Evolutionary conservation across 345 rosid genomes (phyloP).

Genomic region (Gossypium longicalyx): DNA sequence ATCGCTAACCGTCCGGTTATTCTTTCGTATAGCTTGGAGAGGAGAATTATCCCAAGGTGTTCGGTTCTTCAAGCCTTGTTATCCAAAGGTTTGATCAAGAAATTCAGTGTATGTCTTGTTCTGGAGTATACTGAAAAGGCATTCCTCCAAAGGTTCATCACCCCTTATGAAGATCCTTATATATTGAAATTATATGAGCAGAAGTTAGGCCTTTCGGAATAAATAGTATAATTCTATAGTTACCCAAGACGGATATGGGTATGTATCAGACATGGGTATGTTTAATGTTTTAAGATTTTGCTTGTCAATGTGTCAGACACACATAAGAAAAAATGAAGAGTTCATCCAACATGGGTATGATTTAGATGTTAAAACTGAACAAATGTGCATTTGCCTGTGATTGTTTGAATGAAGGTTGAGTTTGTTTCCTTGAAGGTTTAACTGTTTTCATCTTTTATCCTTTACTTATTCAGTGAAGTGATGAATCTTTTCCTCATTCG

Average conservation of each 20-base stretch:
- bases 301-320: background rate
- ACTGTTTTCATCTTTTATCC: background rate
- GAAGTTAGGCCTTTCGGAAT: background rate
- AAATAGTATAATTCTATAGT: background rate
- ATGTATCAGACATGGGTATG: no score
- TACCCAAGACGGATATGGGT: background rate
- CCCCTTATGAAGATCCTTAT: background rate
- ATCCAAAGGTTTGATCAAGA: background rate
- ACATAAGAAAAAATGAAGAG: background rate
- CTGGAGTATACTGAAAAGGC: background rate
- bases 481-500: background rate
- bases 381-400: background rate
- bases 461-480: background rate
- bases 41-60: conserved; percentile 1
- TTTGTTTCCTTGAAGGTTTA: background rate
- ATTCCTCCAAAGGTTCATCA: background rate
- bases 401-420: background rate
- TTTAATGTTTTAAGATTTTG: no score
- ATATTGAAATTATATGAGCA: background rate
- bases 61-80: background rate
- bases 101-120: background rate
- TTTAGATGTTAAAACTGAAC: background rate
- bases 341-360: background rate
- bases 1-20: background rate
- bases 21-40: background rate